phyloP scores from a whole-genome alignment of 2,329 filamentous ascomycete species.

The Beauveria scarabaeidicola region DNA sequence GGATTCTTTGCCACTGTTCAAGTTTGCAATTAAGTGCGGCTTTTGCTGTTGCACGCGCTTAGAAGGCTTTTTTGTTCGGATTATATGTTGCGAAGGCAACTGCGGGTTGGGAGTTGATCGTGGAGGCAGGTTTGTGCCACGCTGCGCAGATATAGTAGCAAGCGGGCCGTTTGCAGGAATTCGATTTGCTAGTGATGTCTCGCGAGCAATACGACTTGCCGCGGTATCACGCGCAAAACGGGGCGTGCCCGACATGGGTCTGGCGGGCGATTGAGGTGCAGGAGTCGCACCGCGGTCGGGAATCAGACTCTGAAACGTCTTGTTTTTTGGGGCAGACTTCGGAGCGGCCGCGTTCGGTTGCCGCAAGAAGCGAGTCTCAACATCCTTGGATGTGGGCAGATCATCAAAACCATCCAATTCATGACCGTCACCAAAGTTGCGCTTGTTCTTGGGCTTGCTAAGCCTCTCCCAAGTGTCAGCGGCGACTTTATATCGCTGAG shows the following conservation, averaged over 20 bases:
- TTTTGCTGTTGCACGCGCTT: slow-evolving; percentile 58
- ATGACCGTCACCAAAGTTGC: slow-evolving; percentile 76
- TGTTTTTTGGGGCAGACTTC: slow-evolving; percentile 52
- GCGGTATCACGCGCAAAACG: slow-evolving; percentile 58
- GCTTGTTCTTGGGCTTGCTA: slow-evolving; percentile 53
- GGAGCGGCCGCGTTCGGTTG: slow-evolving; percentile 64
- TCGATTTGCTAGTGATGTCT: slow-evolving; percentile 53
- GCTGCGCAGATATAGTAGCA: slow-evolving; percentile 46
- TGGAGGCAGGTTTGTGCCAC: slow-evolving; percentile 44
- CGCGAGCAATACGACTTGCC: slow-evolving; percentile 56
- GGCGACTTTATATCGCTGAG: slow-evolving; percentile 37
- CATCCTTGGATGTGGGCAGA: slow-evolving; percentile 74
- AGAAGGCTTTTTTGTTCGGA: slow-evolving; percentile 48
- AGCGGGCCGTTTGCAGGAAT: slow-evolving; percentile 45
- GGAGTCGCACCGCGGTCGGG: slow-evolving; percentile 45
- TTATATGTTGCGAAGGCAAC: slow-evolving; percentile 27
- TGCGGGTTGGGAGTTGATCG: slow-evolving; percentile 39
- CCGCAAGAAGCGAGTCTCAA: slow-evolving; percentile 76
- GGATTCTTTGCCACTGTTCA: slow-evolving; percentile 63
- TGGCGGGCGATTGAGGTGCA: slow-evolving; percentile 49
- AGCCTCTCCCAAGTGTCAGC: slow-evolving; percentile 56
- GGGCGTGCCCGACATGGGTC: slow-evolving; percentile 41
- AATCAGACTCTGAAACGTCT: slow-evolving; percentile 45
- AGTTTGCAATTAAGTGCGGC: slow-evolving; percentile 81
- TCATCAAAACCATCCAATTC: slow-evolving; percentile 94